Conservation (phyloP, 106 monocot genomes). For the Phalaenopsis equestris region DNA sequence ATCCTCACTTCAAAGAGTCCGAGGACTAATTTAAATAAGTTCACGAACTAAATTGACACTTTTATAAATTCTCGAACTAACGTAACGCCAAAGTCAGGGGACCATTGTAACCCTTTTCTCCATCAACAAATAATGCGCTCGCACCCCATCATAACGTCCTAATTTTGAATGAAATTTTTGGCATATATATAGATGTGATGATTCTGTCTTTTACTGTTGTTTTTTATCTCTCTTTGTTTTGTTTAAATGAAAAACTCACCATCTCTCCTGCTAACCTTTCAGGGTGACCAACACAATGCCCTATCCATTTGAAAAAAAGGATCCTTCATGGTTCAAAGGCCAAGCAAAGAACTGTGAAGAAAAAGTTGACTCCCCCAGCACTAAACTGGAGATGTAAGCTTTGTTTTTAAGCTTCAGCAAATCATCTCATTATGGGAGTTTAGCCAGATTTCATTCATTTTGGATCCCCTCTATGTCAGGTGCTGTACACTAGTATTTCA, state of each 20-base stretch:
- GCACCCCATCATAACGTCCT: no score
- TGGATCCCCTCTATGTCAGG: not conserved
- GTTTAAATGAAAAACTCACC: not conserved
- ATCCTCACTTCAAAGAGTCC: no score
- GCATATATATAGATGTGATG: no score
- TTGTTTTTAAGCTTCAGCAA: not conserved
- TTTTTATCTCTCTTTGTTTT: no score
- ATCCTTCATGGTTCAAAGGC: not conserved
- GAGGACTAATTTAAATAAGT: no score
- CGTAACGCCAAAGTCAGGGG: no score
- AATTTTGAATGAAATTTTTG: no score
- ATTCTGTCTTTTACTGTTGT: no score
- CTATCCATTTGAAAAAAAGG: not conserved
- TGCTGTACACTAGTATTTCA: not conserved
- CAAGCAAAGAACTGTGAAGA: not conserved
- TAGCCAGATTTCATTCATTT: constrained; percentile 1
- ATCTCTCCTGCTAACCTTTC: not conserved
- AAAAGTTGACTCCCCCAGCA: not conserved
- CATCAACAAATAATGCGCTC: no score
- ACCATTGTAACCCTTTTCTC: no score
- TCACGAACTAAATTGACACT: no score
- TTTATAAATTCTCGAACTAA: no score
- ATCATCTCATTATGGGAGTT: not conserved
- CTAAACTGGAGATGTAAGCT: constrained; percentile 6
- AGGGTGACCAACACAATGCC: not conserved